Conservation (phyloP, 208 protist genomes). For the Jaenimonas drosophilae region DNA sequence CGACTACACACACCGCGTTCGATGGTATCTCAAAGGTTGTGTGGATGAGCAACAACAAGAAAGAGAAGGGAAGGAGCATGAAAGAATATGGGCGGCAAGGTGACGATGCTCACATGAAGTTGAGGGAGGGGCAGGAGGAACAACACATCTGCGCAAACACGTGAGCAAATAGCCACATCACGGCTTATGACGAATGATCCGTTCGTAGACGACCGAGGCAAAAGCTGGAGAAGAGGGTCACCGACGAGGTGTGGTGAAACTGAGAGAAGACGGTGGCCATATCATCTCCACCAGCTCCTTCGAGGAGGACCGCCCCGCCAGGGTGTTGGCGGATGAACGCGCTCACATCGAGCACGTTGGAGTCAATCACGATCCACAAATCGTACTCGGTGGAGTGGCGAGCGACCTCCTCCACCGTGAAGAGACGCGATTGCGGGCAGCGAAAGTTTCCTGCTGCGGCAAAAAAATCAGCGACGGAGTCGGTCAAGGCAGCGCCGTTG, state of each 20-base stretch:
- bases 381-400: slow-evolving; percentile 25
- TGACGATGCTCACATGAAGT: no score
- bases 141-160: no score
- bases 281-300: slow-evolving; percentile 48
- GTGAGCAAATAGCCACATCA: background rate
- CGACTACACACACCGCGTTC: no score
- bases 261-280: slow-evolving; percentile 38
- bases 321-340: slow-evolving; percentile 45
- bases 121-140: no score
- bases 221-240: slow-evolving; percentile 34
- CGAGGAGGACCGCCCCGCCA: slow-evolving; percentile 44
- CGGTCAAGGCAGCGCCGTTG: no score
- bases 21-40: no score
- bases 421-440: slow-evolving; percentile 31
- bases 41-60: no score
- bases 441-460: slow-evolving; percentile 15
- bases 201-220: slow-evolving; percentile 42
- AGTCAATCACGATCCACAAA: slow-evolving; percentile 65
- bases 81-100: no score
- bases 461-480: slow-evolving; percentile 26
- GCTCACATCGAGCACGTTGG: slow-evolving; percentile 68
- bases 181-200: no score
- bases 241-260: slow-evolving; percentile 35
- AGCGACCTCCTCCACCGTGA: slow-evolving; percentile 39
- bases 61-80: no score